Evolutionary conservation across 2,329 filamentous ascomycete species (phyloP).

Genomic region (Lasiodiplodia gonubiensis): DNA sequence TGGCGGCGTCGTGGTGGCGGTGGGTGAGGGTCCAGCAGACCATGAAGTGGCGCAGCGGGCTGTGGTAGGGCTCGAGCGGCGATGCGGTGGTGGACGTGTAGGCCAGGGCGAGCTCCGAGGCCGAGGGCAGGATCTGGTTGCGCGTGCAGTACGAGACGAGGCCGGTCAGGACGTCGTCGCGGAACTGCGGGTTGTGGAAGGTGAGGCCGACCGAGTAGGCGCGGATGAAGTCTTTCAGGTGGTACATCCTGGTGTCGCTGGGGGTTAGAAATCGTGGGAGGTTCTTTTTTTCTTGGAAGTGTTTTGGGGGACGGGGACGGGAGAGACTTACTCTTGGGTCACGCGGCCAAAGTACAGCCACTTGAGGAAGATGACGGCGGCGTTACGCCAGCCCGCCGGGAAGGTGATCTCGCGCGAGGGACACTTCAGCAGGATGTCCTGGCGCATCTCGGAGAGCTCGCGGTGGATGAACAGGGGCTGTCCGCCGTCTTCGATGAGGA

Average conservation of each 20-base stretch:
- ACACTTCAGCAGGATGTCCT: background rate
- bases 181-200: constrained; percentile 15
- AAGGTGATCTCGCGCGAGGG: constrained; percentile 4
- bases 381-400: constrained; percentile 5
- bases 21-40: constrained; percentile 11
- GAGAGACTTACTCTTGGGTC: background rate
- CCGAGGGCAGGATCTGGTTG: constrained; percentile 5
- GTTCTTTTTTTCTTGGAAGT: background rate
- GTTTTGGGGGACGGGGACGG: background rate
- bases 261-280: constrained; percentile 6
- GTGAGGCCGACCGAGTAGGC: background rate
- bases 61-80: background rate
- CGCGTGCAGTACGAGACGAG: constrained; percentile 5
- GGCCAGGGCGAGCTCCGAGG: background rate
- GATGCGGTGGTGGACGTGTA: background rate
- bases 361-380: constrained; percentile 10
- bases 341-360: constrained; percentile 16
- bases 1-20: background rate
- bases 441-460: background rate
- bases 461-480: constrained; percentile 6
- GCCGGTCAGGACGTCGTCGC: constrained; percentile 10
- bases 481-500: constrained; percentile 6
- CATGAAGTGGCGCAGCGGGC: constrained; percentile 9
- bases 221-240: constrained; percentile 13
- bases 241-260: background rate